Conservation (phyloP, 345 rosid species). For the Syzygium jambos region DNA sequence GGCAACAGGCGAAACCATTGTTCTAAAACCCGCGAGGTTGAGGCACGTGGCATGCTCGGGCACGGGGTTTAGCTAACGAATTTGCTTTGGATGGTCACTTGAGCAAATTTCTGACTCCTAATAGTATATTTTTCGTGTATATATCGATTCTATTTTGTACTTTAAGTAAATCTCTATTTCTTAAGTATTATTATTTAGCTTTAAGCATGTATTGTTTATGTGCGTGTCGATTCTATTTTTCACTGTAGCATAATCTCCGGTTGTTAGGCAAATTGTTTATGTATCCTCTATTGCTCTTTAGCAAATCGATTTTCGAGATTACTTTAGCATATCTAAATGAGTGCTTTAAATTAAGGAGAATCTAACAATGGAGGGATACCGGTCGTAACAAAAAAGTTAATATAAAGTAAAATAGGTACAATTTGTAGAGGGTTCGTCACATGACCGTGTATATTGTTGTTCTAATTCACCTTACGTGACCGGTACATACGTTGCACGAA, state of each 20-base stretch:
- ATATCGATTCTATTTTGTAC: neutral
- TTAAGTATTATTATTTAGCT: neutral
- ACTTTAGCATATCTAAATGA: neutral
- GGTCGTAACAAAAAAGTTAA: neutral
- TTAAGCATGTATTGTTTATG: neutral
- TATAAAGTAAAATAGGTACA: neutral
- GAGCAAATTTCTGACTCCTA: neutral
- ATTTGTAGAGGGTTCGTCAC: neutral
- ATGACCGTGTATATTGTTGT: neutral
- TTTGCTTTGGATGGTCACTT: neutral
- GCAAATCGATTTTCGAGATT: neutral
- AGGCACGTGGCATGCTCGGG: neutral
- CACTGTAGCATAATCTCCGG: neutral
- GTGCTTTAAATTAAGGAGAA: neutral
- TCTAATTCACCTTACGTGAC: too few species aligned
- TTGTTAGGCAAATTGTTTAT: neutral
- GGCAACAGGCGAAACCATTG: fast-evolving
- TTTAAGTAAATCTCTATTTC: neutral
- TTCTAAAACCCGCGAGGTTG: neutral
- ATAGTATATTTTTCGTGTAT: neutral
- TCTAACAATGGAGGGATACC: neutral
- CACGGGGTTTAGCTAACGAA: neutral
- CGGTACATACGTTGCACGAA: too few species aligned
- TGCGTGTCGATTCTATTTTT: neutral
- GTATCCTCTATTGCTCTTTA: neutral